These are phyloP conservation scores for Phytophthora lateralis DNA, from an alignment of 352 stramenopile genomes.

Conservation along the genomic window DNA sequence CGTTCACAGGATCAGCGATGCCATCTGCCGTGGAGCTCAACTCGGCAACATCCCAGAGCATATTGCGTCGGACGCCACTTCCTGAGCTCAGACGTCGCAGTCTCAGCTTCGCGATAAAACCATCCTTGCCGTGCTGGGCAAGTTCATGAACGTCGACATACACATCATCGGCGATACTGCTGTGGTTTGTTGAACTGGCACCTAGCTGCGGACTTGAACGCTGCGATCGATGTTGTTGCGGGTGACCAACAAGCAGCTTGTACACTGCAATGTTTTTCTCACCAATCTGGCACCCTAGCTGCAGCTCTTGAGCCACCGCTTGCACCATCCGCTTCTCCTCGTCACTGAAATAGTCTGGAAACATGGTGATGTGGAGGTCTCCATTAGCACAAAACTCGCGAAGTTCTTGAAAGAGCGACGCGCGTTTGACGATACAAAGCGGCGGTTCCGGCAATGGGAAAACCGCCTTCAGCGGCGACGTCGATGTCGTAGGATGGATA, in stretches of 20 bases:
- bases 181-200: constrained; percentile 3
- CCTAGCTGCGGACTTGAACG: constrained; percentile 3
- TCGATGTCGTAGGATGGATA: constrained; percentile 12
- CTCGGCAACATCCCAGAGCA: constrained; percentile 81
- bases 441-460: constrained; percentile 12
- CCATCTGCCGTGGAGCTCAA: constrained; percentile 54
- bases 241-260: constrained; percentile 43
- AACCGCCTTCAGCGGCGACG: constrained; percentile 14
- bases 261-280: constrained; percentile 66
- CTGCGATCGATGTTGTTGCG: constrained; percentile 20
- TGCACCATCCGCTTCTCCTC: constrained; percentile 66
- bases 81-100: constrained; percentile 64
- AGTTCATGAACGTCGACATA: constrained; percentile 75
- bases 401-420: constrained; percentile 65
- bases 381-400: constrained; percentile 53
- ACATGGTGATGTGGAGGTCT: constrained; percentile 62
- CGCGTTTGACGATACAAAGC: constrained; percentile 35
- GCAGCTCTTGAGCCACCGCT: constrained; percentile 52
- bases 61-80: constrained; percentile 64
- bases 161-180: constrained; percentile 48
- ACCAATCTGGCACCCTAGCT: constrained; percentile 65
- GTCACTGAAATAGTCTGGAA: constrained; percentile 66
- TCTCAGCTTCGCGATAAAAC: constrained; percentile 67
- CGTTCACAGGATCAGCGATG: constrained; percentile 55
- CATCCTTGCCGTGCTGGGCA: constrained; percentile 76